phyloP scores from a whole-genome alignment of 345 rosid species.

The Euphorbia pulcherrima region DNA sequence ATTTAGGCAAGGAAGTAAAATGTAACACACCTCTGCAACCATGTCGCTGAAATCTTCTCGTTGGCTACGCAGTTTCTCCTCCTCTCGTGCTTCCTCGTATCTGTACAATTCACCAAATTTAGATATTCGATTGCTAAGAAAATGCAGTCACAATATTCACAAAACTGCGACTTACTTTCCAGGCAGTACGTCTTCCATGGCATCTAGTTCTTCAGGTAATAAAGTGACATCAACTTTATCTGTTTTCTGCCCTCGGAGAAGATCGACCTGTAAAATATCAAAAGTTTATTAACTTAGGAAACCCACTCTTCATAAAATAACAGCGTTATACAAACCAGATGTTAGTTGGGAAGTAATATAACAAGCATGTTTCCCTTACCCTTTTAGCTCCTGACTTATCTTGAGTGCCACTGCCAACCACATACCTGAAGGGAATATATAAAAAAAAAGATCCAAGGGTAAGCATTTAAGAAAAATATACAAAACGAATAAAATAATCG shows the following conservation, averaged over 20 bases:
- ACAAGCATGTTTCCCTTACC: slow-evolving; percentile 43
- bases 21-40: slow-evolving; percentile 85
- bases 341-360: too few relatives aligned
- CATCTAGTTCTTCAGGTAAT: slow-evolving; percentile 90
- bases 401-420: slow-evolving; percentile 67
- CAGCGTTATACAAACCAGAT: too few relatives aligned
- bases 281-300: not conserved
- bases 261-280: slow-evolving; percentile 65
- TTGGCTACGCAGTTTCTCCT: slow-evolving; percentile 85
- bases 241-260: slow-evolving; percentile 85
- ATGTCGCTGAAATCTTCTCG: slow-evolving; percentile 97
- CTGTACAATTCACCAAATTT: slow-evolving; percentile 32
- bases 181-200: slow-evolving; percentile 81
- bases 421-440: slow-evolving; percentile 51
- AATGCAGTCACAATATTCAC: not conserved
- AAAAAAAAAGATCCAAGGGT: not conserved
- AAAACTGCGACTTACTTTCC: slow-evolving; percentile 63
- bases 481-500: not conserved
- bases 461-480: not conserved
- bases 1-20: not conserved
- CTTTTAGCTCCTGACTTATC: slow-evolving; percentile 83
- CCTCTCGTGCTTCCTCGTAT: slow-evolving; percentile 98
- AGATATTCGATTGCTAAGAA: not conserved
- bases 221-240: slow-evolving; percentile 85
- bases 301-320: too few relatives aligned